A percentile compares a stretch with the other conserved stretches of the same genome.
phyloP scores from a whole-genome alignment of 2,329 filamentous ascomycete genomes.

The Colletotrichum scovillei region DNA sequence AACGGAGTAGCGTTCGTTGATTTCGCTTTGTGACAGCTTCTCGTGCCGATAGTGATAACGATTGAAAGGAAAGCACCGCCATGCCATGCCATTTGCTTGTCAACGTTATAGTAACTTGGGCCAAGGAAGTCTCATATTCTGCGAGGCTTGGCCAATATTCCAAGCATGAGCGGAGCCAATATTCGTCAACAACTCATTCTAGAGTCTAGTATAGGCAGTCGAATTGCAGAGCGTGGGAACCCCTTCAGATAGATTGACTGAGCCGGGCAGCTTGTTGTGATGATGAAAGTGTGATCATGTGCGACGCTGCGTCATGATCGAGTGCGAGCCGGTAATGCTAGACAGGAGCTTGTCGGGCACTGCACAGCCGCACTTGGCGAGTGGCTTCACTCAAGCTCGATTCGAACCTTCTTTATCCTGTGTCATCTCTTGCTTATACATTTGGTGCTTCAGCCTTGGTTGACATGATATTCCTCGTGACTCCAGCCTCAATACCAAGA shows the following conservation, averaged over 20 bases:
- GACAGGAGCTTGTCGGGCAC: background rate
- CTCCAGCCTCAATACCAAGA: background rate
- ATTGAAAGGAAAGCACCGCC: background rate
- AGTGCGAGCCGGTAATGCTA: background rate
- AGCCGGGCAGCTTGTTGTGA: background rate
- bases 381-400: background rate
- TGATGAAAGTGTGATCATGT: background rate
- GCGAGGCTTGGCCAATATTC: background rate
- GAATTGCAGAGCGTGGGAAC: background rate
- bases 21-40: background rate
- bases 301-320: background rate
- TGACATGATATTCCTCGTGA: background rate
- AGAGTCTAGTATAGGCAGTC: background rate
- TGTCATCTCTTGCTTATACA: background rate
- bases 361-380: slow-evolving; percentile 25
- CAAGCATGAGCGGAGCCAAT: background rate
- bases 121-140: background rate
- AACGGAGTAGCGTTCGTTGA: background rate
- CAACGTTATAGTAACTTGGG: background rate
- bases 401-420: background rate
- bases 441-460: background rate
- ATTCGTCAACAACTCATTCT: background rate
- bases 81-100: background rate
- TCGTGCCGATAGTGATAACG: background rate
- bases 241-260: slow-evolving; percentile 3